These are phyloP conservation scores for Prunus yedoensis DNA, from an alignment of 331 rosid genomes.

Conservation along the genomic window DNA sequence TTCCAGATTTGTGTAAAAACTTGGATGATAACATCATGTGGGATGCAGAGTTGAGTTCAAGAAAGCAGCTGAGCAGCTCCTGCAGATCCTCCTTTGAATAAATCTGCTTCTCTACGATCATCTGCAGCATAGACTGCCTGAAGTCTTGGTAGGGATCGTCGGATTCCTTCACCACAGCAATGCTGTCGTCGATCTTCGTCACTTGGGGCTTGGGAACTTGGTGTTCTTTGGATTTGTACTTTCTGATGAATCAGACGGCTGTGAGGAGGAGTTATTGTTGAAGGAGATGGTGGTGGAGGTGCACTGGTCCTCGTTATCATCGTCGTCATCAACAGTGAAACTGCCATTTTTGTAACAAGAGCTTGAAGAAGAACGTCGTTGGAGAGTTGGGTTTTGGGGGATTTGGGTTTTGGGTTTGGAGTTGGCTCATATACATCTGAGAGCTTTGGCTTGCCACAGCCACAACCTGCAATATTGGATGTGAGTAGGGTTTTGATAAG, in stretches of 20 bases:
- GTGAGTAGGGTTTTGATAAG: constrained; percentile 39
- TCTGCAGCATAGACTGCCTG: constrained; percentile 50
- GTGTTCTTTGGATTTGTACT: not conserved
- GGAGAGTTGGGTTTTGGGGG: not conserved
- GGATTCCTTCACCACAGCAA: constrained; percentile 59
- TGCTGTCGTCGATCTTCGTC: constrained; percentile 29
- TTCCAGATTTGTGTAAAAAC: constrained; percentile 57
- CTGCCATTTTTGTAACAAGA: constrained; percentile 22
- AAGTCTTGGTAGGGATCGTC: constrained; percentile 46
- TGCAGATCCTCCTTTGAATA: constrained; percentile 41
- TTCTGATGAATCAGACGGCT: constrained; percentile 14
- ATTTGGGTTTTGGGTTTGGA: constrained; percentile 29
- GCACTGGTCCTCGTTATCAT: constrained; percentile 34
- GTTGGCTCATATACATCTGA: constrained; percentile 48
- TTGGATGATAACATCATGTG: constrained; percentile 40
- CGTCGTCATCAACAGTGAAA: constrained; percentile 25
- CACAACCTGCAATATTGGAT: constrained; percentile 40
- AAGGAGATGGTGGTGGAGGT: constrained; percentile 40
- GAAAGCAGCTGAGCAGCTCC: constrained; percentile 59
- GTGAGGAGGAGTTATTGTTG: not conserved
- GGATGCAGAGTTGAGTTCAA: constrained; percentile 43
- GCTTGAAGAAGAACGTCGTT: constrained; percentile 40
- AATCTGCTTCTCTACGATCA: constrained; percentile 57
- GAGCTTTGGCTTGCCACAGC: constrained; percentile 44
- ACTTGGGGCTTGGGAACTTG: constrained; percentile 15